Evolutionary conservation across 2,329 filamentous ascomycete species (phyloP).

Genomic region (Ascochyta fabae): DNA sequence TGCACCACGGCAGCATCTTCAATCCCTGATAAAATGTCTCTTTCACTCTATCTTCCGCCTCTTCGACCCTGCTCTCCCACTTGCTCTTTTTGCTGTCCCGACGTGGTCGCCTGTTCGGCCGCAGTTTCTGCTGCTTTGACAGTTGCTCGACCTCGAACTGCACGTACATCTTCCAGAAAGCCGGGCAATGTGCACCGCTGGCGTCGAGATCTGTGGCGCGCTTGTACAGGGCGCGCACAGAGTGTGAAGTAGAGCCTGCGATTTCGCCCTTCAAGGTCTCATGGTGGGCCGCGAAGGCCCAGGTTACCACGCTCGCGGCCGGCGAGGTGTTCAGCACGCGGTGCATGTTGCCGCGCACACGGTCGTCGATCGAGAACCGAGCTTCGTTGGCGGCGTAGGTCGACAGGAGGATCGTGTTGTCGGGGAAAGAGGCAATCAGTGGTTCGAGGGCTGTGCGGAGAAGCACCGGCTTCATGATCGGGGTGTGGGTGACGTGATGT

Average conservation of each 20-base stretch:
- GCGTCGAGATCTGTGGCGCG: constrained; percentile 52
- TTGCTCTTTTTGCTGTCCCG: constrained; percentile 32
- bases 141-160: constrained; percentile 38
- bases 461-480: constrained; percentile 71
- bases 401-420: constrained; percentile 76
- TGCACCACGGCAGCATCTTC: constrained; percentile 67
- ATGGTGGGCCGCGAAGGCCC: constrained; percentile 62
- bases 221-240: constrained; percentile 63
- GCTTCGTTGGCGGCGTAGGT: constrained; percentile 77
- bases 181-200: constrained; percentile 36
- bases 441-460: constrained; percentile 67
- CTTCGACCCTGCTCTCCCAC: constrained; percentile 24
- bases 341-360: constrained; percentile 71
- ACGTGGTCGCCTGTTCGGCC: constrained; percentile 15
- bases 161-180: constrained; percentile 43
- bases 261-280: constrained; percentile 56
- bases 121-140: constrained; percentile 18
- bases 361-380: constrained; percentile 75
- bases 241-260: constrained; percentile 57
- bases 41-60: constrained; percentile 53
- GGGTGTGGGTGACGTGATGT: constrained; percentile 66
- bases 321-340: constrained; percentile 41
- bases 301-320: constrained; percentile 53
- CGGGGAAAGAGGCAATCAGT: constrained; percentile 71
- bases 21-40: constrained; percentile 63